Percentiles rank a stretch among this genome's conserved stretches.
Evolutionary conservation across 1,284 basidiomycete genomes (phyloP).

Genomic region (Puccinia horiana): DNA sequence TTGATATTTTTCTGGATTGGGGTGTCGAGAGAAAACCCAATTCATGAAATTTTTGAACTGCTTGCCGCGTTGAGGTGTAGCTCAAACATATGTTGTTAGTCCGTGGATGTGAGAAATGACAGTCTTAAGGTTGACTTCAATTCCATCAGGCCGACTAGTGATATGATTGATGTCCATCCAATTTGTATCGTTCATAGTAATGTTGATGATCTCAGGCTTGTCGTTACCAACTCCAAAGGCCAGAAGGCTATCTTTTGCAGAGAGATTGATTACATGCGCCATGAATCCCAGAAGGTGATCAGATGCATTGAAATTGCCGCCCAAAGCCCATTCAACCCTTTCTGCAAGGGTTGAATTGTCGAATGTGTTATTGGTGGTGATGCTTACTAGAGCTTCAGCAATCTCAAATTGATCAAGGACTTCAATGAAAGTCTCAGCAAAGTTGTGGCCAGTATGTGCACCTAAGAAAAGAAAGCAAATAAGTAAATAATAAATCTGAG

Average conservation of each 20-base stretch:
- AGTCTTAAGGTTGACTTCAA: not conserved
- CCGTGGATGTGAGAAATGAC: not conserved
- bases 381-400: not conserved
- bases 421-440: not conserved
- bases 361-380: not conserved
- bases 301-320: not conserved
- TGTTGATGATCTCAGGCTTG: not conserved
- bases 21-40: not conserved
- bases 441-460: not conserved
- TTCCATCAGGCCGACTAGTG: not conserved
- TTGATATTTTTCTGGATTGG: not conserved
- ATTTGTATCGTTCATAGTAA: not conserved
- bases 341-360: not conserved
- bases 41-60: not conserved
- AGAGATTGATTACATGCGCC: constrained; percentile 10
- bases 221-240: not conserved
- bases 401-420: not conserved
- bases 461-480: not conserved
- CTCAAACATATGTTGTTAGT: not conserved
- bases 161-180: not conserved
- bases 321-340: not conserved
- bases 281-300: not conserved
- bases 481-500: not conserved
- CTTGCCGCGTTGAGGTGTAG: not conserved
- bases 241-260: constrained; percentile 6